phyloP scores from a whole-genome alignment of 164 flowering plant species.

The Houttuynia cordata region DNA sequence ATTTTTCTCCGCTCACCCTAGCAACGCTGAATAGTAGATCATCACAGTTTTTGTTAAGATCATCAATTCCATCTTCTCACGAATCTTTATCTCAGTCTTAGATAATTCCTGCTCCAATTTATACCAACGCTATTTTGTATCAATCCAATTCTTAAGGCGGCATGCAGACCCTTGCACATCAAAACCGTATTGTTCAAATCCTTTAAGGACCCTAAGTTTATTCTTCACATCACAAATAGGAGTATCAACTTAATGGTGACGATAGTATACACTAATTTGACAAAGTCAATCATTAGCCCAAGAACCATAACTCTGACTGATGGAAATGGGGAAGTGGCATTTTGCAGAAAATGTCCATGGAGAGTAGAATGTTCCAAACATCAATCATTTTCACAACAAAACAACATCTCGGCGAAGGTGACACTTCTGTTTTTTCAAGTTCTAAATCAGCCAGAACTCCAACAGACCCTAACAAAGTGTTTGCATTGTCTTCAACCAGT shows the following conservation, averaged over 20 bases:
- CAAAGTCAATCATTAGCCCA: not conserved
- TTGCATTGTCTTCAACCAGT: not conserved
- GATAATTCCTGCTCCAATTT: not conserved
- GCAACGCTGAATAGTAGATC: too few species aligned
- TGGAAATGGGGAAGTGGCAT: conserved; percentile 2
- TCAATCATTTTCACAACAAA: not conserved
- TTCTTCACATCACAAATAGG: not conserved
- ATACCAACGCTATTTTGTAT: not conserved
- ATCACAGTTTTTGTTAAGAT: not conserved
- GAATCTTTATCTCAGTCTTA: not conserved
- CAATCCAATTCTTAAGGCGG: not conserved
- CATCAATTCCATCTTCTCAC: not conserved
- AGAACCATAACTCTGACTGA: not conserved
- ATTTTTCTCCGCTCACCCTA: too few species aligned
- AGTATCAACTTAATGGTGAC: not conserved
- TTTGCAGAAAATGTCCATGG: not conserved
- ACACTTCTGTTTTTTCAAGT: not conserved
- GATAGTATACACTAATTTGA: not conserved
- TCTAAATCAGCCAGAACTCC: not conserved
- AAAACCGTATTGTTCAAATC: conserved; percentile 1
- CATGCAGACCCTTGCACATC: not conserved
- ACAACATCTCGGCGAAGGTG: not conserved
- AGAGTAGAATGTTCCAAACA: not conserved
- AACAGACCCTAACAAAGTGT: not conserved
- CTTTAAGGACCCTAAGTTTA: not conserved